phyloP scores from a whole-genome alignment of 495 filamentous ascomycete genomes.

The Immersiella caudata region DNA sequence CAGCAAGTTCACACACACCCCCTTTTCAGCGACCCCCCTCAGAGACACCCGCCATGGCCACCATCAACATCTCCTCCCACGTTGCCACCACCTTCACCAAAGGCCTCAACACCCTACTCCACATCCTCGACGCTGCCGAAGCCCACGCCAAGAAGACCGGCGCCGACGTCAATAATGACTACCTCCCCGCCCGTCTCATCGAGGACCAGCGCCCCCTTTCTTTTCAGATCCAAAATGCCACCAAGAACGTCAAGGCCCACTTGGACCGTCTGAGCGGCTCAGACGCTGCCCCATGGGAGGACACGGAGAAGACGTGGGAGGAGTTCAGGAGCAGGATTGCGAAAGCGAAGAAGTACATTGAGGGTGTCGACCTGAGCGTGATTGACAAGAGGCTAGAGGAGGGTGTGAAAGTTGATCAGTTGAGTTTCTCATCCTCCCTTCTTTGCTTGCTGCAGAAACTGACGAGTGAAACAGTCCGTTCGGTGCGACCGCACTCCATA shows the following conservation, averaged over 20 bases:
- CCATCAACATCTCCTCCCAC: slow-evolving; percentile 35
- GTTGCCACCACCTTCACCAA: slow-evolving; percentile 35
- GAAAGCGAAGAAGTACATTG: slow-evolving; percentile 31
- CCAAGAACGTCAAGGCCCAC: slow-evolving; percentile 33
- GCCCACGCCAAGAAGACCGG: too few species aligned
- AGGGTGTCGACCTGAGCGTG: slow-evolving; percentile 39
- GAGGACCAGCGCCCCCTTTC: slow-evolving; percentile 53
- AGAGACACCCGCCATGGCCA: slow-evolving; percentile 16
- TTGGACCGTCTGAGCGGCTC: slow-evolving; percentile 24
- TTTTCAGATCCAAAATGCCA: slow-evolving; percentile 50
- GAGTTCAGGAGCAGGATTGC: slow-evolving; percentile 30
- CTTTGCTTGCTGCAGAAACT: neutral
- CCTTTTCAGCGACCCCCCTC: too few species aligned
- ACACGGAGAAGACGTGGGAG: slow-evolving; percentile 31
- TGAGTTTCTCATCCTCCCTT: slow-evolving; percentile 14
- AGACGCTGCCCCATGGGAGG: slow-evolving; percentile 14
- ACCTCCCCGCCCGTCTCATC: slow-evolving; percentile 37
- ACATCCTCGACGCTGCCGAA: slow-evolving; percentile 36
- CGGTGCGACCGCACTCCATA: slow-evolving; percentile 7
- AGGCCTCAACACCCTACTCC: slow-evolving; percentile 31
- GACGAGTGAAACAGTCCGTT: slow-evolving; percentile 10
- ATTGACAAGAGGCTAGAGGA: slow-evolving; percentile 41
- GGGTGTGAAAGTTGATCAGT: slow-evolving; percentile 31
- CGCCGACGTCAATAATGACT: slow-evolving; percentile 22
- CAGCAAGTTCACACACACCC: too few species aligned